A percentile compares a stretch with the other conserved stretches of the same genome.
Evolutionary conservation across 768 basidiomycete genomes (phyloP).

Genomic region (Paxillus ammoniavirescens): DNA sequence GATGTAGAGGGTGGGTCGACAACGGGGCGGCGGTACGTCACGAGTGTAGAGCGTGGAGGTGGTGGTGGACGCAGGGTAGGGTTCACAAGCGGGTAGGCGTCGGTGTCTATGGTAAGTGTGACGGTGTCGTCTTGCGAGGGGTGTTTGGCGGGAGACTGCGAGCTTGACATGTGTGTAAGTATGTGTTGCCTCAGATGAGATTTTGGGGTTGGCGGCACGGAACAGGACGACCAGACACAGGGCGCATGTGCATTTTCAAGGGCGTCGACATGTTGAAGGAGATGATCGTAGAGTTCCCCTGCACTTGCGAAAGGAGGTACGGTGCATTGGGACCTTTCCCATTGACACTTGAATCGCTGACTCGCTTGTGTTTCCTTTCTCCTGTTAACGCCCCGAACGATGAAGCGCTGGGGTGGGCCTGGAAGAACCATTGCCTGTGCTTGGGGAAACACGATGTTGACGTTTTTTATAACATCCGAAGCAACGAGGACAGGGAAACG

Average conservation of each 20-base stretch:
- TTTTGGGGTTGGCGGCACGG: conserved; percentile 44
- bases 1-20: conserved; percentile 70
- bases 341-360: conserved; percentile 74
- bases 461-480: conserved; percentile 93
- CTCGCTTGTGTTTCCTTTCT: conserved; percentile 54
- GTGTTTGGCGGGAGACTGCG: conserved; percentile 53
- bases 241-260: conserved; percentile 43
- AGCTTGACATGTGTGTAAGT: conserved; percentile 71
- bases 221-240: conserved; percentile 77
- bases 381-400: conserved; percentile 84
- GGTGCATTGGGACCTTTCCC: conserved; percentile 63
- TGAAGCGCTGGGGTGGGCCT: conserved; percentile 71
- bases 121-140: conserved; percentile 74
- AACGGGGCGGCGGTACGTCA: conserved; percentile 58
- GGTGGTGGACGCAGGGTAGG: conserved; percentile 72
- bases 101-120: conserved; percentile 56
- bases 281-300: conserved; percentile 71
- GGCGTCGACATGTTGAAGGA: conserved; percentile 55
- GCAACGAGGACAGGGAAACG: conserved; percentile 69
- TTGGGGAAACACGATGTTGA: conserved; percentile 79
- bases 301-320: conserved; percentile 47
- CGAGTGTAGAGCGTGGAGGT: conserved; percentile 60
- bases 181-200: conserved; percentile 61
- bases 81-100: conserved; percentile 53
- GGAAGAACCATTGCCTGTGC: conserved; percentile 86